A percentile compares a stretch with the other conserved stretches of the same genome.
phyloP scores from a whole-genome alignment of 176 grass and related monocot species.

The Paspalum vaginatum region DNA sequence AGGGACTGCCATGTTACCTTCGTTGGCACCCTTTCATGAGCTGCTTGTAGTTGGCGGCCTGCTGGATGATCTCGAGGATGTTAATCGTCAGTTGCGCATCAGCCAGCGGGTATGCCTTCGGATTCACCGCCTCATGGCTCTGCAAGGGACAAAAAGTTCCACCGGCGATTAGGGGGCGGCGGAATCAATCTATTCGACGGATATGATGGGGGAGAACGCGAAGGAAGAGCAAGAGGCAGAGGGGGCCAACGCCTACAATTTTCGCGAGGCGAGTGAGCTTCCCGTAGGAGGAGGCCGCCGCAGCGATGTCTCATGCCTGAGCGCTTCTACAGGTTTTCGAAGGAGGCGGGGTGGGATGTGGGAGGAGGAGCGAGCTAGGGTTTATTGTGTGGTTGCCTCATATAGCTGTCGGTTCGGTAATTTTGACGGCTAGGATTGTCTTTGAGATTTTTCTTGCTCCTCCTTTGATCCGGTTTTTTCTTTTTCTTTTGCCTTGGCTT shows the following conservation, averaged over 20 bases:
- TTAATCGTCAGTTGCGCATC: slow-evolving; percentile 71
- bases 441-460: no score
- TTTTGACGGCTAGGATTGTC: no score
- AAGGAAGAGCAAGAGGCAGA: background rate
- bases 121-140: slow-evolving; percentile 83
- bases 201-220: background rate
- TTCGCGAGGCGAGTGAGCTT: background rate
- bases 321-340: slow-evolving; percentile 37
- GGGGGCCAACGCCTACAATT: slow-evolving; percentile 20
- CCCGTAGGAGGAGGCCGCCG: slow-evolving; percentile 39
- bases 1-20: slow-evolving; percentile 50
- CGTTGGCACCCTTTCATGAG: slow-evolving; percentile 94
- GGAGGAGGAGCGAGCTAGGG: background rate
- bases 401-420: no score
- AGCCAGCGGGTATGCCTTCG: slow-evolving; percentile 86
- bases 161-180: background rate
- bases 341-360: background rate
- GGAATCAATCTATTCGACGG: slow-evolving; percentile 12
- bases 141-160: slow-evolving; percentile 19
- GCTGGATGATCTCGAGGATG: slow-evolving; percentile 78
- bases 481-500: no score
- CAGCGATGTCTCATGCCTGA: background rate
- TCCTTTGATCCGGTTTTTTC: no score
- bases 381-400: no score
- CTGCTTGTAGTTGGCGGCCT: slow-evolving; percentile 87